Conservation (phyloP, 768 basidiomycete genomes). For the Coprinellus aureogranulatus region DNA sequence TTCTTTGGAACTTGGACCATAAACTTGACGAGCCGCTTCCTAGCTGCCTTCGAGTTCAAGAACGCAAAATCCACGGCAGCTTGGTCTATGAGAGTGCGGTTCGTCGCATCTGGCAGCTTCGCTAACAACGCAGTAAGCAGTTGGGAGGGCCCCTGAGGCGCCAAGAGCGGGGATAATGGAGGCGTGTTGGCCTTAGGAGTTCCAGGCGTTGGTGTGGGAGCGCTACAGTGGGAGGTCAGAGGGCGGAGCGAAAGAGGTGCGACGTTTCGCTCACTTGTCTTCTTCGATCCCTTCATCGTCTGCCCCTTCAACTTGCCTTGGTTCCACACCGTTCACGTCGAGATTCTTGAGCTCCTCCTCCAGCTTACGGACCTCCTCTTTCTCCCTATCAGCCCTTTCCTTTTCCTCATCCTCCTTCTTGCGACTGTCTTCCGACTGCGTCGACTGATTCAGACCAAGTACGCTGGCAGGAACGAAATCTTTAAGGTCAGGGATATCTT, state of each 20-base stretch:
- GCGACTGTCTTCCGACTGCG: constrained; percentile 45
- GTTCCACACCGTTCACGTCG: constrained; percentile 32
- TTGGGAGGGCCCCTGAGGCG: constrained; percentile 89
- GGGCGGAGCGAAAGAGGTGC: neutral
- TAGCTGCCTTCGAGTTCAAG: constrained; percentile 92
- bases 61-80: constrained; percentile 95
- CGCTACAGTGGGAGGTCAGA: constrained; percentile 25
- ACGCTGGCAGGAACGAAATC: constrained; percentile 90
- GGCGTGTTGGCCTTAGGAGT: constrained; percentile 64
- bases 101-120: constrained; percentile 92
- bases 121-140: constrained; percentile 87
- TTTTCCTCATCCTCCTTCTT: constrained; percentile 36
- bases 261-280: constrained; percentile 42
- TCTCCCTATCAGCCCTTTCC: constrained; percentile 50
- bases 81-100: constrained; percentile 85
- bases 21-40: constrained; percentile 89
- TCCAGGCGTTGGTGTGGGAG: constrained; percentile 63
- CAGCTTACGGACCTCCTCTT: constrained; percentile 71
- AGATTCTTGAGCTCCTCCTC: constrained; percentile 76
- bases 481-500: constrained; percentile 86
- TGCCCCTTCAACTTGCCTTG: constrained; percentile 9
- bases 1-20: constrained; percentile 82
- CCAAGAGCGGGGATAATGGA: constrained; percentile 64
- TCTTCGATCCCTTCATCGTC: constrained; percentile 29
- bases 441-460: constrained; percentile 63